Evolutionary conservation across 192 early-diverging fungal species (phyloP), one percentile per base, ranked within the genome.

Genomic region (Backusella psychrophila): DNA sequence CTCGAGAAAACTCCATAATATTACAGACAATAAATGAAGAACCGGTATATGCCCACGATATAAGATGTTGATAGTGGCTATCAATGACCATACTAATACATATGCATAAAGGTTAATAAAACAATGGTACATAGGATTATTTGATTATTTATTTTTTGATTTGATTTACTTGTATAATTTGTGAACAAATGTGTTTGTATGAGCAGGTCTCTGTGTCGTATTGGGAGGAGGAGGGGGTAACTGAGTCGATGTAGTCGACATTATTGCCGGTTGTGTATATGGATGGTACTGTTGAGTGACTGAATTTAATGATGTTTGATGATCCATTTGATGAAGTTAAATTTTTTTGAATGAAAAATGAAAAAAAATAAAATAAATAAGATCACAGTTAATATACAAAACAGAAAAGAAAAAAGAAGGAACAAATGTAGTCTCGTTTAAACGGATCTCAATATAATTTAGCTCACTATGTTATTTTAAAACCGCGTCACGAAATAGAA

Each of bases 21-120:
- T 95, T 95, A 84, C 94, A 93, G 69, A 97, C 94, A 73, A 94
- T 91, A 75, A 97, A 97, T 12, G 95, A 95, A 1, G 92, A 90
- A 23, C 96, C 96, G 36, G 90, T 89, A 77, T 91, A 92, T 84
- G 92, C 95, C 95, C 95, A 97, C 23, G 91, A 90, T 76, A 97
- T 97, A 77, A 95, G 85, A 81, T 95, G 92, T 77, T 95, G 93
- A 81, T 94, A 94, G 77, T 90, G 88, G 75, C 84, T 90, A 83
- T 97, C 96, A 75, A 92, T 83, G 49, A 97, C 93, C 94, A 96
- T 96, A 80, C 87, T 89, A 75, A 63, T 29, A 26, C 9, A 63
- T 29, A 63, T 63, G 41, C 36, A 17, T 49, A 69, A 72, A 26
- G n/a, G 14, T 36, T 63, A 34, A 66, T 46, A 72, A 14, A 26